Base-by-base conservation (phyloP, 106 monocot species). In the Apostasia ramifera region DNA sequence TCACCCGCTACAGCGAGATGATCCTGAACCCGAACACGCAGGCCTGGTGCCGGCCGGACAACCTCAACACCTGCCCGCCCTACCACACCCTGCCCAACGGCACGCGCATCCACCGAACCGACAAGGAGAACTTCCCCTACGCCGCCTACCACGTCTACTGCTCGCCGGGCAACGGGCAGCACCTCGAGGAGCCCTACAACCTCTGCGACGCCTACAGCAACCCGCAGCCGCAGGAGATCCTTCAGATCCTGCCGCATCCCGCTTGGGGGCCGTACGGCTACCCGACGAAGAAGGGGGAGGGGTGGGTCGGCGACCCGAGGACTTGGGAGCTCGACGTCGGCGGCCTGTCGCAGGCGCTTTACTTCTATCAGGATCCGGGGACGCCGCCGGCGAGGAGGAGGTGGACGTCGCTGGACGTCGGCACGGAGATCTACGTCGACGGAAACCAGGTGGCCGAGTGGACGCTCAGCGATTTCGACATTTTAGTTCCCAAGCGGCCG, bases 1-100 rank as follows among this genome's bases (percentile, higher is more conserved):
- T 93, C 42, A 93, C 93, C 3, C 83, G 93, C 13, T 93, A 93
- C 84, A 86, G 89, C 63, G 93, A 93, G 69, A 89, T 93, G 86
- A 86, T 93, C 64, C 63, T 89, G 47, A 89, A 93, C 79, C 93
- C 89, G 0, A 77, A 82, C 3, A 84, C 77, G 1, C 40, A 51
- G 1, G 57, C 89, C 0, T 84, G 81, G 83, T 93, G 93, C 77
- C 59, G 45, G 11, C 77, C 79, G 0, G 59, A 73, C 61, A 74
- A 64, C 14, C 71, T 88, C 9, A 2, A 67, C 4, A 45, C 55
- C 37, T 93, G 93, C 70, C 93, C 93, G 0, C 93, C 93, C 0
- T 86, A 78, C 77, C 93, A 93, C 83, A 89, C 85, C 47, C 72
- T 89, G 5, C 69, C 74, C 37, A 80, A 93, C 38, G 84, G 85